Evolutionary conservation across 2,329 filamentous ascomycete genomes (phyloP).

Genomic region (Aureobasidium sp.): DNA sequence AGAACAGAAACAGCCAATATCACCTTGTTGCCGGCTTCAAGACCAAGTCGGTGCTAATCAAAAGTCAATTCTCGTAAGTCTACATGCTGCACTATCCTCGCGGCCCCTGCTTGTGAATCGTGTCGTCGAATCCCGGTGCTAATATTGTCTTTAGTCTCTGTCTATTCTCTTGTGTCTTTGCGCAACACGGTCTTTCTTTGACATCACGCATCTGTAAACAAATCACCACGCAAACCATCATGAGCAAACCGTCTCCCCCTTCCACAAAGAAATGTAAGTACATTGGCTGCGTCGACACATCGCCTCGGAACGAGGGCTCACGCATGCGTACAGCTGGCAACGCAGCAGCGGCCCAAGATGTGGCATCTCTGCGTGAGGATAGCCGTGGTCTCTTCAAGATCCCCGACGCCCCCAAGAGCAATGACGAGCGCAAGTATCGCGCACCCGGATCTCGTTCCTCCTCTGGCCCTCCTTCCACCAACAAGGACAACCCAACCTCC

Average conservation of each 20-base stretch:
- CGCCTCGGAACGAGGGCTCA: neutral
- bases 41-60: constrained; percentile 11
- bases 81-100: neutral
- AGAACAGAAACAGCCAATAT: neutral
- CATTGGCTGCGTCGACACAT: neutral
- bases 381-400: neutral
- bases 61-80: constrained; percentile 9
- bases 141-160: constrained; percentile 2
- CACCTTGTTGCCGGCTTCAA: constrained; percentile 4
- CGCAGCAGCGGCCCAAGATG: neutral
- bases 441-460: neutral
- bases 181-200: neutral
- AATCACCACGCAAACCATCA: neutral
- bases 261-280: neutral
- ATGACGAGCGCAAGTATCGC: neutral
- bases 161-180: neutral
- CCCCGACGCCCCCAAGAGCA: neutral
- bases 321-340: neutral
- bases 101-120: neutral
- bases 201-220: neutral
- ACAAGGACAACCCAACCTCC: neutral
- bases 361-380: neutral
- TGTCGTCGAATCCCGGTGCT: neutral
- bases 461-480: neutral
- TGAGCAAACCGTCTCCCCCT: neutral